Evolutionary conservation across 2,329 filamentous ascomycete species (phyloP).

Genomic region (Colletotrichum theobromicola): DNA sequence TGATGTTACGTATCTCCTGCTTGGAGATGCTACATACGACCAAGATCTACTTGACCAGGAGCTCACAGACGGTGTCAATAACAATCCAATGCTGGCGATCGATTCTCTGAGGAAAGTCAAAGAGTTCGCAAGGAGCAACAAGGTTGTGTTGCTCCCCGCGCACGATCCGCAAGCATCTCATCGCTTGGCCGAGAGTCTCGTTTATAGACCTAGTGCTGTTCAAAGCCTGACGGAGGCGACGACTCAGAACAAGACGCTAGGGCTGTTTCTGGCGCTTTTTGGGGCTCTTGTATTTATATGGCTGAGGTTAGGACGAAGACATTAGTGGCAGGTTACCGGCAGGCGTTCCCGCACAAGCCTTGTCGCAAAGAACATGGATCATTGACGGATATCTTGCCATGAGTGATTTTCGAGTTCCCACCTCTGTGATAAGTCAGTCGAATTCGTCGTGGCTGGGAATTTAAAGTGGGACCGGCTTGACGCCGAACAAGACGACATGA

Average conservation of each 20-base stretch:
- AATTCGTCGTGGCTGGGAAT: neutral
- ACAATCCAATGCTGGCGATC: neutral
- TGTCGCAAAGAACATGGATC: fast-evolving
- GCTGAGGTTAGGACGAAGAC: neutral
- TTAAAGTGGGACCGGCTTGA: neutral
- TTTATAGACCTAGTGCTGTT: neutral
- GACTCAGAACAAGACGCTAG: fast-evolving
- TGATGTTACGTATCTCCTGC: neutral
- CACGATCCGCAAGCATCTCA: neutral
- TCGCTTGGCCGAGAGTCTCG: neutral
- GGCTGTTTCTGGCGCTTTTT: neutral
- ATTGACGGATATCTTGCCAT: neutral
- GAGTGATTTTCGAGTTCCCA: fast-evolving
- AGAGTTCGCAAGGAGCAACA: neutral
- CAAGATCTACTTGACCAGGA: neutral
- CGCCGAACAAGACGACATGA: neutral
- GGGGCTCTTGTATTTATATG: neutral
- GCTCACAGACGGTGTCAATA: neutral
- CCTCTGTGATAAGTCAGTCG: fast-evolving
- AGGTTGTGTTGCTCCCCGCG: neutral
- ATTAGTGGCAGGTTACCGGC: neutral
- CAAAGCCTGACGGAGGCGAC: neutral
- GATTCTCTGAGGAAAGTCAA: neutral
- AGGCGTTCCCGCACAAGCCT: neutral
- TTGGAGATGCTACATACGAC: neutral